These are phyloP conservation scores for Blastobotrys malaysiensis DNA, from an alignment of 1,139 yeast species.

Conservation along the genomic window DNA sequence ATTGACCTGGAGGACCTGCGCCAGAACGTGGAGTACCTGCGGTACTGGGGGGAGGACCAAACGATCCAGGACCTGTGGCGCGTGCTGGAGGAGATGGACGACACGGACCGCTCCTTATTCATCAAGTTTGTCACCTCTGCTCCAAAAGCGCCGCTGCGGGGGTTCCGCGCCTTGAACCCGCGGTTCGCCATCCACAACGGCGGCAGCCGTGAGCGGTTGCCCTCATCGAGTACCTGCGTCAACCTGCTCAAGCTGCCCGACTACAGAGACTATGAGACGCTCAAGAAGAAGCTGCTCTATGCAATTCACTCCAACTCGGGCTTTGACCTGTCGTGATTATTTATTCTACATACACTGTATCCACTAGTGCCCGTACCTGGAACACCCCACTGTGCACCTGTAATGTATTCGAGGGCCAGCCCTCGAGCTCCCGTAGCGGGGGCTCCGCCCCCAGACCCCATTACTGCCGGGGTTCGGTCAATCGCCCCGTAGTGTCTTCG, in stretches of 20 bases:
- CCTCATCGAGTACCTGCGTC: slow-evolving; percentile 92
- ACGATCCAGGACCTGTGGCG: slow-evolving; percentile 65
- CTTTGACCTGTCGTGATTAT: slow-evolving; percentile 61
- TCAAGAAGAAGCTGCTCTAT: slow-evolving; percentile 62
- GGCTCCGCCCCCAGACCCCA: too few relatives aligned
- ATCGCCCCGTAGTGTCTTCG: too few relatives aligned
- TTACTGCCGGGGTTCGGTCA: too few relatives aligned
- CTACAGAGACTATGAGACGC: slow-evolving; percentile 53
- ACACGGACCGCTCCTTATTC: slow-evolving; percentile 56
- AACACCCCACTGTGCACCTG: too few relatives aligned
- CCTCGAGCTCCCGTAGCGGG: too few relatives aligned
- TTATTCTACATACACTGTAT: too few relatives aligned
- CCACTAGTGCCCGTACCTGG: too few relatives aligned
- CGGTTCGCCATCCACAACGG: slow-evolving; percentile 73
- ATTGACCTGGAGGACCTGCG: slow-evolving; percentile 68
- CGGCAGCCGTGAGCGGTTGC: slow-evolving; percentile 57
- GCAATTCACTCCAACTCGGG: slow-evolving; percentile 80
- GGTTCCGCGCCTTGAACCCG: slow-evolving; percentile 72
- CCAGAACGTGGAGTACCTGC: slow-evolving; percentile 60
- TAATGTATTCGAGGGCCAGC: too few relatives aligned
- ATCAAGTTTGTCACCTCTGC: slow-evolving; percentile 88
- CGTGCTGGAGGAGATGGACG: slow-evolving; percentile 53
- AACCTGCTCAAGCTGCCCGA: slow-evolving; percentile 82
- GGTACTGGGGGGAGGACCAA: slow-evolving; percentile 50
- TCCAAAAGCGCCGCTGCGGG: slow-evolving; percentile 84